Evolutionary conservation across 2,329 filamentous ascomycete genomes (phyloP).

Genomic region (Epichloe scottii): DNA sequence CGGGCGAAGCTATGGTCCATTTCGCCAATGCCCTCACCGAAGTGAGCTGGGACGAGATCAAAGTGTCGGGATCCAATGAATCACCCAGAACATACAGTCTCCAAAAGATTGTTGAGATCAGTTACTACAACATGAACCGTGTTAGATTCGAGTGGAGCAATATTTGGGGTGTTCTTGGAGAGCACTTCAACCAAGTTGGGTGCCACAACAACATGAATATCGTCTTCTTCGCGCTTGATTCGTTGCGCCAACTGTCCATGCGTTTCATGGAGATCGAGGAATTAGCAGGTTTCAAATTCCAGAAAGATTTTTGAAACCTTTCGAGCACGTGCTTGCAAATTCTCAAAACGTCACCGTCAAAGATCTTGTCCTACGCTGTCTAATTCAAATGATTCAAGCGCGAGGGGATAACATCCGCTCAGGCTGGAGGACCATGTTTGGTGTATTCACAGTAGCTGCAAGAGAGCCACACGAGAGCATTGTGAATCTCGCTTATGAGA

Average conservation of each 20-base stretch:
- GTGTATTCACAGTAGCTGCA: constrained; percentile 92
- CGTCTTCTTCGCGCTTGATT: constrained; percentile 95
- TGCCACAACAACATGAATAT: constrained; percentile 94
- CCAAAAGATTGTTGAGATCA: constrained; percentile 97
- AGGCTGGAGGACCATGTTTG: constrained; percentile 99
- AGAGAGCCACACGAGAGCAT: constrained; percentile 89
- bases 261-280: constrained; percentile 98
- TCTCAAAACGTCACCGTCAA: constrained; percentile 86
- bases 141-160: constrained; percentile 97
- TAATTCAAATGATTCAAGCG: constrained; percentile 99
- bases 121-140: constrained; percentile 98
- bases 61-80: constrained; percentile 90
- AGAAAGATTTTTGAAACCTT: constrained; percentile 99
- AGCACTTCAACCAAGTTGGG: constrained; percentile 96
- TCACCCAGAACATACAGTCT: constrained; percentile 93
- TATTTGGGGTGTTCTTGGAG: constrained; percentile 94
- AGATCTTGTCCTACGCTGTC: constrained; percentile 88
- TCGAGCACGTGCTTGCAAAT: constrained; percentile 94
- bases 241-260: constrained; percentile 90
- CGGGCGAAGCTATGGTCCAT: constrained; percentile 86
- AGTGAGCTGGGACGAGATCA: constrained; percentile 98
- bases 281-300: constrained; percentile 96
- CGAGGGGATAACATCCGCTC: constrained; percentile 93
- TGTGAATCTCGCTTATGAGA: constrained; percentile 92
- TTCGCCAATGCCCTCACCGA: constrained; percentile 88